Evolutionary conservation across 495 filamentous ascomycete species (phyloP).

Genomic region (Trichocladium uniseriatum): DNA sequence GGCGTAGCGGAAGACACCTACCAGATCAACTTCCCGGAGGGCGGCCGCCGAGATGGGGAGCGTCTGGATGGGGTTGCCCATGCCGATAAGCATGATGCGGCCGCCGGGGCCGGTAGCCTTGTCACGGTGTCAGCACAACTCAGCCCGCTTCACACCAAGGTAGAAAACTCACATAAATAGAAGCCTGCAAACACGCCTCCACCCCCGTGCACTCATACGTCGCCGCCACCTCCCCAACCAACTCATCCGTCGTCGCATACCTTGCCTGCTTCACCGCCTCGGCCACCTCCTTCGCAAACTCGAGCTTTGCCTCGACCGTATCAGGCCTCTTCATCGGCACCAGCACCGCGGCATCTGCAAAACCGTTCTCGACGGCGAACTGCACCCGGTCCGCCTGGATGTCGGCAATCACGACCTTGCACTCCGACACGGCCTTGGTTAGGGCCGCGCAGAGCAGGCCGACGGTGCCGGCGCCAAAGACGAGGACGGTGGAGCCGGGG

Average conservation of each 20-base stretch:
- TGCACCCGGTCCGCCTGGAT: constrained; percentile 62
- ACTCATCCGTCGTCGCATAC: constrained; percentile 16
- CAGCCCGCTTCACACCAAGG: neutral
- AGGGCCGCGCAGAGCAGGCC: constrained; percentile 66
- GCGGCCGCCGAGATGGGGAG: constrained; percentile 79
- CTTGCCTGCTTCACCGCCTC: constrained; percentile 37
- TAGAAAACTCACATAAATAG: constrained; percentile 57
- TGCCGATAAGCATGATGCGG: constrained; percentile 80
- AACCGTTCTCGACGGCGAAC: constrained; percentile 61
- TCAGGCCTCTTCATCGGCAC: constrained; percentile 51
- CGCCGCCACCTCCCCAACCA: constrained; percentile 54
- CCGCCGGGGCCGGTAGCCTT: constrained; percentile 66
- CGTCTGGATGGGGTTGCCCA: constrained; percentile 84
- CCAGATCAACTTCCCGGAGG: constrained; percentile 82
- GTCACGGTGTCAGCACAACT: neutral
- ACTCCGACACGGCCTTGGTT: constrained; percentile 34
- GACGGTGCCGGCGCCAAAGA: constrained; percentile 76
- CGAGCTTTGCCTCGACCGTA: constrained; percentile 48
- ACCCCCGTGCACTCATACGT: constrained; percentile 95
- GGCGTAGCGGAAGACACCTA: constrained; percentile 87
- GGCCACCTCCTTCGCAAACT: constrained; percentile 53
- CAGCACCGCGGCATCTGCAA: constrained; percentile 53
- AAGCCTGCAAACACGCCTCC: constrained; percentile 74
- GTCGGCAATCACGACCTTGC: constrained; percentile 61
- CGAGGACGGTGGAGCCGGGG: constrained; percentile 47